Evolutionary conservation across 2,329 filamentous ascomycete species (phyloP), one percentile per base, ranked within the genome.

Genomic region (Claviceps monticola): DNA sequence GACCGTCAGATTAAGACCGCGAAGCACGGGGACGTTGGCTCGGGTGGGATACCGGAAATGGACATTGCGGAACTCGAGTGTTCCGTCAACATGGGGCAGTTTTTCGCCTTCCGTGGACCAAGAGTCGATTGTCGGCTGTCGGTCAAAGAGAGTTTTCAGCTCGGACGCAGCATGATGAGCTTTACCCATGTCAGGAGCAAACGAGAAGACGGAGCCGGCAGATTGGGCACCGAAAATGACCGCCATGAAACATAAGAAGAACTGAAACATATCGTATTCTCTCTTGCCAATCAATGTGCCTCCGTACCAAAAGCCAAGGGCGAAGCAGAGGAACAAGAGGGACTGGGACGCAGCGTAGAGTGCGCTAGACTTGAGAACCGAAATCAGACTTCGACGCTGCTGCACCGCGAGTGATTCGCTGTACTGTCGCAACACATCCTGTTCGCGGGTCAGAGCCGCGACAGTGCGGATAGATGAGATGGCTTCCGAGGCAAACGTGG

Each of bases 21-120:
- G 84, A 2, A 97, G 80, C 0, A 97, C 88, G n/a, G 88, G 87
- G 59, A 95, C 88, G 59, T 95, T 88, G 0, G 88, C 86, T 1
- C 93, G 81, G 0, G 88, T 95, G 0, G 91, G 90, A 62, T 97
- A 98, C 43, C 88, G 80, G 76, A 96, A 97, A 65, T 95, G 88
- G 2, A 97, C 89, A 57, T 94, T 83, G 19, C 86, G 82, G 71
- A 98, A 95, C 65, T 97, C 89, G 56, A 98, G 79, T 13, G 76
- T 77, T 26, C 90, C 91, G 19, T 93, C 79, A 23, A 91, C 75
- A 2, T 73, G 62, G 1, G 78, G 68, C 6, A 94, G 59, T 2
- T 68, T 70, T 17, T 79, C 76, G 16, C 89, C 89, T 1, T 83
- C 79, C 0, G 74, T 59, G 0, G 84, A 86, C 87, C 88, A 94